A percentile compares a stretch with the other conserved stretches of the same genome.
Conservation (phyloP, 768 basidiomycete genomes). For the Mycena albidolilacea region DNA sequence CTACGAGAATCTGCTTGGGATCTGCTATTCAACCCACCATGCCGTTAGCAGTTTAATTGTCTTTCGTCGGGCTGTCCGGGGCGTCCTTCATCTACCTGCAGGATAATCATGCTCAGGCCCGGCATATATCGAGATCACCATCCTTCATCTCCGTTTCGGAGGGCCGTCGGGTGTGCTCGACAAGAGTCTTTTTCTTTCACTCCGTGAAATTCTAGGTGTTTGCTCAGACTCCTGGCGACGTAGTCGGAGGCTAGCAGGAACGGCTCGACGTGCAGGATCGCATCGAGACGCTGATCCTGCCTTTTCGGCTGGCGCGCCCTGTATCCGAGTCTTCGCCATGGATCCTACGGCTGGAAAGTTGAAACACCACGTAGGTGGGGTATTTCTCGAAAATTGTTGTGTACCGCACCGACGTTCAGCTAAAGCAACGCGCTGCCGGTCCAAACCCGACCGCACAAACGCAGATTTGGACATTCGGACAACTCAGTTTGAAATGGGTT, state of each 20-base stretch:
- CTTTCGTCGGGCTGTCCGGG: neutral
- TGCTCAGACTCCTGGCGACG: constrained; percentile 13
- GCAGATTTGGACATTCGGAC: neutral
- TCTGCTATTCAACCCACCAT: neutral
- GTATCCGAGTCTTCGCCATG: neutral
- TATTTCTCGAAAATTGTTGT: neutral
- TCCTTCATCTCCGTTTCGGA: constrained; percentile 1
- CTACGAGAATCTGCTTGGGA: constrained; percentile 10
- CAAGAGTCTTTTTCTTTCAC: neutral
- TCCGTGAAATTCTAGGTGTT: constrained; percentile 5
- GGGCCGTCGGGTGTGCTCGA: neutral
- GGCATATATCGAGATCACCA: constrained; percentile 2
- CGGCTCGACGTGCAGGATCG: constrained; percentile 13
- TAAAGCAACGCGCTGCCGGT: neutral
- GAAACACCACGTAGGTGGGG: neutral
- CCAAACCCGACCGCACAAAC: neutral
- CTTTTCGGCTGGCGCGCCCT: constrained; percentile 21
- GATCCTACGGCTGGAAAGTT: neutral
- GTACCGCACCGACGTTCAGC: neutral
- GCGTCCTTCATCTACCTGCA: neutral
- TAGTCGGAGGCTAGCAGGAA: constrained; percentile 19
- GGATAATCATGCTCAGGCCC: constrained; percentile 13
- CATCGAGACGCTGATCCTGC: constrained; percentile 25
- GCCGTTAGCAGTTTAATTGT: neutral
- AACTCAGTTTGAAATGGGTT: neutral